Evolutionary conservation across 768 basidiomycete species (phyloP).

Genomic region (Cubamyces sp.): DNA sequence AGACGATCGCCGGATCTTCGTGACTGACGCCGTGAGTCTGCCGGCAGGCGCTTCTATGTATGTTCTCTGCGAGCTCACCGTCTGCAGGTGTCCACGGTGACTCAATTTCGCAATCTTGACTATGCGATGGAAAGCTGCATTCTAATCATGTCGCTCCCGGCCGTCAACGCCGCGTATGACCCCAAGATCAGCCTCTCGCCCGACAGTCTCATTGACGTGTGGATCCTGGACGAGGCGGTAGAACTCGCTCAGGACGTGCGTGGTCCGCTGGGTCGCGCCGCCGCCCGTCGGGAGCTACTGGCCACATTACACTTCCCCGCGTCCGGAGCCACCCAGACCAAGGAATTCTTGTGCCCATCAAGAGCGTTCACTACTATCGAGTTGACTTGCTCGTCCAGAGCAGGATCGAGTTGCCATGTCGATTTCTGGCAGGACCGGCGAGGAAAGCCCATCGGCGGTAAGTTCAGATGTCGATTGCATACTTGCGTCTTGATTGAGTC

Average conservation of each 20-base stretch:
- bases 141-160: constrained; percentile 11
- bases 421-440: constrained; percentile 24
- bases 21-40: constrained; percentile 2
- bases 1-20: constrained; percentile 19
- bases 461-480: neutral
- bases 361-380: constrained; percentile 19
- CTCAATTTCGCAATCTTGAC: constrained; percentile 26
- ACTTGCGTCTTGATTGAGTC: too few species aligned
- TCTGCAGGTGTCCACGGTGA: constrained; percentile 11
- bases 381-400: constrained; percentile 9
- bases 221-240: constrained; percentile 12
- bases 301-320: constrained; percentile 15
- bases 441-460: constrained; percentile 14
- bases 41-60: neutral
- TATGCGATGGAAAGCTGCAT: constrained; percentile 26
- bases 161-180: neutral
- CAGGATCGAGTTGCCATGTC: constrained; percentile 2
- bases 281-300: constrained; percentile 10
- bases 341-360: constrained; percentile 20
- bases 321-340: neutral
- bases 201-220: constrained; percentile 17
- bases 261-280: constrained; percentile 4
- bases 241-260: constrained; percentile 20
- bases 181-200: constrained; percentile 3
- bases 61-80: neutral